Evolutionary conservation across 371 early-diverging fungal species (phyloP).

Genomic region (Nematocida sp.): DNA sequence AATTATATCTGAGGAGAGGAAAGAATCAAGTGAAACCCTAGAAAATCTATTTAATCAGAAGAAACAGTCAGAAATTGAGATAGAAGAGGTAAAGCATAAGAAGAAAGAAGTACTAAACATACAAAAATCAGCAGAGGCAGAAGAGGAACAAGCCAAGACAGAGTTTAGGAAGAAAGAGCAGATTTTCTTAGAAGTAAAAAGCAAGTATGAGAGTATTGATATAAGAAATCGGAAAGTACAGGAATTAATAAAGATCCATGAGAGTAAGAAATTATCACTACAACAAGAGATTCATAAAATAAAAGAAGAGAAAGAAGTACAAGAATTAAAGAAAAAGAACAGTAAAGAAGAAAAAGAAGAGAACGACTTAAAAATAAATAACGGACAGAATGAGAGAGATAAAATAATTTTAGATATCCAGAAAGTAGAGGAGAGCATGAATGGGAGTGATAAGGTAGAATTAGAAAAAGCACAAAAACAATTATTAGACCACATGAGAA

Average conservation of each 20-base stretch:
- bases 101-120: conserved; percentile 74
- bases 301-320: neutral
- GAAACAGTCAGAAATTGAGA: conserved; percentile 62
- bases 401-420: neutral
- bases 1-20: conserved; percentile 13
- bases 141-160: conserved; percentile 9
- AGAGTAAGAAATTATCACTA: neutral
- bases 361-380: conserved; percentile 8
- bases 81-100: conserved; percentile 75
- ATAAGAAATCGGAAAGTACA: neutral
- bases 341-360: conserved; percentile 32
- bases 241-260: neutral
- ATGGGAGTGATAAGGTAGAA: neutral
- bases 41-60: conserved; percentile 15
- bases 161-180: conserved; percentile 23
- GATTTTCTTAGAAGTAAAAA: neutral
- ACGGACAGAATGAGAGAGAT: neutral
- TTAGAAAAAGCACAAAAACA: conserved; percentile 1
- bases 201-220: neutral
- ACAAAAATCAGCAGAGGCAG: conserved; percentile 21
- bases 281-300: neutral
- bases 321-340: conserved; percentile 2
- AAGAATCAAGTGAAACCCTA: conserved; percentile 6
- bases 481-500: conserved; percentile 15
- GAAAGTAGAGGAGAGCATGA: conserved; percentile 20